Evolutionary conservation across 2,329 filamentous ascomycete genomes (phyloP).

Genomic region (Penicillium sp.): DNA sequence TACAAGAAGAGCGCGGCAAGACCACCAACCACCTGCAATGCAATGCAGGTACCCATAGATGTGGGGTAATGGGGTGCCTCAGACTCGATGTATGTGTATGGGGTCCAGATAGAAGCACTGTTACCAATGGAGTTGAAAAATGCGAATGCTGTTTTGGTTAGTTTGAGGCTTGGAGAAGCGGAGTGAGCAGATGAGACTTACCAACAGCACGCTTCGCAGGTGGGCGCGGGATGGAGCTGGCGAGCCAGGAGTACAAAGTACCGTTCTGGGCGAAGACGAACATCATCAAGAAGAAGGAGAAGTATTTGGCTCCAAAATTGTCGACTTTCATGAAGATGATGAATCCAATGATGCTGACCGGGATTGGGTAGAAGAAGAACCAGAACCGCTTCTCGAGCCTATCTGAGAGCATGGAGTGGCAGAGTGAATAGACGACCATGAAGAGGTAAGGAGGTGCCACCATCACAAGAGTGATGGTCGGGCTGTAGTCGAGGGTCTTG

Average conservation of each 20-base stretch:
- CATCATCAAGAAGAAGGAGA: constrained; percentile 54
- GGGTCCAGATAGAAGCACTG: constrained; percentile 52
- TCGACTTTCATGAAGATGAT: constrained; percentile 54
- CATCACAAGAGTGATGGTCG: constrained; percentile 50
- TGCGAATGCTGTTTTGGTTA: constrained; percentile 41
- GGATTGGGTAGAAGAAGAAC: constrained; percentile 53
- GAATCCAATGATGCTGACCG: constrained; percentile 50
- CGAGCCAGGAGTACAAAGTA: constrained; percentile 43
- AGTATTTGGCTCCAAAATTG: constrained; percentile 53
- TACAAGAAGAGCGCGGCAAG: constrained; percentile 38
- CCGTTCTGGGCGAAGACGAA: constrained; percentile 51
- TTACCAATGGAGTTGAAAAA: constrained; percentile 56
- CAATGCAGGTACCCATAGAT: constrained; percentile 45
- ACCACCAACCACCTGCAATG: constrained; percentile 37
- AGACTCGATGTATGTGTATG: constrained; percentile 46
- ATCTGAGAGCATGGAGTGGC: constrained; percentile 47
- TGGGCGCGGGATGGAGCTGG: constrained; percentile 50
- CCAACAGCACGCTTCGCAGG: constrained; percentile 53
- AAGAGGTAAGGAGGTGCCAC: constrained; percentile 54
- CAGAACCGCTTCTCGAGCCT: constrained; percentile 47
- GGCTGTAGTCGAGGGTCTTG: constrained; percentile 42
- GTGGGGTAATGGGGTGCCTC: constrained; percentile 42
- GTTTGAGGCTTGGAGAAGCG: neutral
- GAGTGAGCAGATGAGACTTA: neutral
- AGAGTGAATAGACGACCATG: constrained; percentile 49